Evolutionary conservation across 2,329 filamentous ascomycete genomes (phyloP), one percentile per base, ranked within the genome.

Genomic region (Zasmidium angulare): DNA sequence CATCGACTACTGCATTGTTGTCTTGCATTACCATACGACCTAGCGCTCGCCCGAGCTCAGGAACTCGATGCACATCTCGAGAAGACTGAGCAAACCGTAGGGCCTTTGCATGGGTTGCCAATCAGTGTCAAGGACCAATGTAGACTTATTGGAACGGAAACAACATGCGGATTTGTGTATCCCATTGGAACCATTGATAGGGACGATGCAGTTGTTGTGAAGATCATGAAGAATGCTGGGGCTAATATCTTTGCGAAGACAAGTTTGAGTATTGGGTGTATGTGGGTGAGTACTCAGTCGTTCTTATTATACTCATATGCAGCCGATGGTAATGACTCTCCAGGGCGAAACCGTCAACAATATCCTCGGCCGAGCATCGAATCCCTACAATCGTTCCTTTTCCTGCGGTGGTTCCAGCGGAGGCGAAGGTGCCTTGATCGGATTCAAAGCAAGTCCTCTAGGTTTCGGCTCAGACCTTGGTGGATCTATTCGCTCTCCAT

Each of bases 391-490:
- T 58, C 71, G 68, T 9, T 66, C 70, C 2, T 71, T 82, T 17
- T 83, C 82, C 3, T 78, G 80, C 2, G 82, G 82, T 1, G 82
- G 82, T 9, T 80, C 76, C 59, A 79, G 77, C 2, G 82, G 82
- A 9, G 82, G 82, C 20, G 82, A 84, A 69, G 81, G 79, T 20
- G 81, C 81, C 1, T 70, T 84, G 2, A 53, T 84, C 1, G 79
- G 77, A 0, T 75, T 80, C 65, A 69, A 77, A 21, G 82, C 81
- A 0, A 79, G 76, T 9, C 62, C 80, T 0, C 63, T 84, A 0
- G 82, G 82, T 2, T 76, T 84, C 0, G 82, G 81, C 2, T 84
- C 82, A 2, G 82, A 84, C 64, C 78, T 84, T 19, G 53, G 53
- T 20, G 81, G 81, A 9, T 78, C 75, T 1, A 81, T 83, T 55